phyloP scores from a whole-genome alignment of 176 grass and related monocot species.

The Lolium perenne region DNA sequence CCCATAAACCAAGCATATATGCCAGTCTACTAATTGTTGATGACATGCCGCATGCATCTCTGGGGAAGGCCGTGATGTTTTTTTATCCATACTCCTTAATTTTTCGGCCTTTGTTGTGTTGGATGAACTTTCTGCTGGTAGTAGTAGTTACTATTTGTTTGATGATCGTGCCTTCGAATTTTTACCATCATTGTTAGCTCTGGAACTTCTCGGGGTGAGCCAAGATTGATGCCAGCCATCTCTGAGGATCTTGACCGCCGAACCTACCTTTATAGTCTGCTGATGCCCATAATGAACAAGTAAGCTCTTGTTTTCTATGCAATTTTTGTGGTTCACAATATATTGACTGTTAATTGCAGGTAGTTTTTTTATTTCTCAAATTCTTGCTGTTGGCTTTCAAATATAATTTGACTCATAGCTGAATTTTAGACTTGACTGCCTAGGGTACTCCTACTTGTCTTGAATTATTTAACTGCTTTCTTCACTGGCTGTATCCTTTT shows the following conservation, averaged over 20 bases:
- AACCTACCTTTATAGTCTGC: constrained; percentile 74
- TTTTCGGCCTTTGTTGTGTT: background rate
- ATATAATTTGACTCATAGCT: constrained; percentile 13
- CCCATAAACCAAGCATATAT: background rate
- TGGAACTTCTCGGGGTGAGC: constrained; percentile 70
- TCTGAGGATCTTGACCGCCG: constrained; percentile 77
- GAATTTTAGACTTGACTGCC: constrained; percentile 4
- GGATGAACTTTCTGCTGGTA: background rate
- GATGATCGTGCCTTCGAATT: background rate
- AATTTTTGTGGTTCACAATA: background rate
- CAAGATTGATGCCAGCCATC: constrained; percentile 87
- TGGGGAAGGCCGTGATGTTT: background rate
- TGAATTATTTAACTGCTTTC: constrained; percentile 17
- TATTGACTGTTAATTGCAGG: background rate
- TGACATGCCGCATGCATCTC: background rate
- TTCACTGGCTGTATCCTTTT: background rate
- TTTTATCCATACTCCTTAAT: background rate
- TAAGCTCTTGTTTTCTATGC: constrained; percentile 45
- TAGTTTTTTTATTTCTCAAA: constrained; percentile 17
- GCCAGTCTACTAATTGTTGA: background rate
- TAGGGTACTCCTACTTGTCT: background rate
- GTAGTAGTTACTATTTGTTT: constrained; percentile 9
- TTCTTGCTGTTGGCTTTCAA: background rate
- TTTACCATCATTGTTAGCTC: constrained; percentile 47
- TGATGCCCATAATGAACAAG: constrained; percentile 88